A percentile compares a stretch with the other conserved stretches of the same genome.
These are phyloP conservation scores for Podospora tetraspora DNA, from an alignment of 495 filamentous ascomycete species.

Conservation along the genomic window DNA sequence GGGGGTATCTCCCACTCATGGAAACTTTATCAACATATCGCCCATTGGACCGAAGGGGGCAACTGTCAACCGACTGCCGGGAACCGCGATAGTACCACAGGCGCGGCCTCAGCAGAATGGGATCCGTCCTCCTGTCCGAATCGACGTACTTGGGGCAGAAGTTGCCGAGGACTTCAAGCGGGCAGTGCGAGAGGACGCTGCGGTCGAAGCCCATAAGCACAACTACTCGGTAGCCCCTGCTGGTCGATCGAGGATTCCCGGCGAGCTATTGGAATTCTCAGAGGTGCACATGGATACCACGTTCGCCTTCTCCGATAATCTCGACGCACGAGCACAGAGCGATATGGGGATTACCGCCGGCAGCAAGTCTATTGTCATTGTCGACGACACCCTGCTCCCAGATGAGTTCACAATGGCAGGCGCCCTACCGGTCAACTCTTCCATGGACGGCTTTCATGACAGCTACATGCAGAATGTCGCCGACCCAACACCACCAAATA, in stretches of 20 bases:
- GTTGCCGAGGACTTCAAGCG: slow-evolving; percentile 67
- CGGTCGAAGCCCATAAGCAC: slow-evolving; percentile 36
- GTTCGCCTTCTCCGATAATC: slow-evolving; percentile 14
- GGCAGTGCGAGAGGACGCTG: slow-evolving; percentile 55
- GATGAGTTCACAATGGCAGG: slow-evolving; percentile 45
- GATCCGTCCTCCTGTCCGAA: slow-evolving; percentile 43
- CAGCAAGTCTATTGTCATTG: slow-evolving; percentile 82
- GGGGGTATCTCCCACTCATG: slow-evolving; percentile 44
- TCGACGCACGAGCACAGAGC: slow-evolving; percentile 32
- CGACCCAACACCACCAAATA: slow-evolving; percentile 50
- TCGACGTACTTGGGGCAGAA: slow-evolving; percentile 77
- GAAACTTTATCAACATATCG: slow-evolving; percentile 44
- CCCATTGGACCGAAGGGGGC: slow-evolving; percentile 48
- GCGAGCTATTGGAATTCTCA: slow-evolving; percentile 34
- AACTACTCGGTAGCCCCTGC: slow-evolving; percentile 18
- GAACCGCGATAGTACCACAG: slow-evolving; percentile 52
- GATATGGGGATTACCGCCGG: slow-evolving; percentile 62
- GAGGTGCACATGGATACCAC: slow-evolving; percentile 34
- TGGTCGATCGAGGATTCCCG: slow-evolving; percentile 9
- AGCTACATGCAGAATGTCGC: slow-evolving; percentile 40
- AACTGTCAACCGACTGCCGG: slow-evolving; percentile 47
- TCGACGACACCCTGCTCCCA: slow-evolving; percentile 58
- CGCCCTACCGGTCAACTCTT: slow-evolving; percentile 41
- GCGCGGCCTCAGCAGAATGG: slow-evolving; percentile 41
- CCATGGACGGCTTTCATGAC: slow-evolving; percentile 47